Evolutionary conservation across 495 filamentous ascomycete species (phyloP).

Genomic region (Penicillium antarcticum): DNA sequence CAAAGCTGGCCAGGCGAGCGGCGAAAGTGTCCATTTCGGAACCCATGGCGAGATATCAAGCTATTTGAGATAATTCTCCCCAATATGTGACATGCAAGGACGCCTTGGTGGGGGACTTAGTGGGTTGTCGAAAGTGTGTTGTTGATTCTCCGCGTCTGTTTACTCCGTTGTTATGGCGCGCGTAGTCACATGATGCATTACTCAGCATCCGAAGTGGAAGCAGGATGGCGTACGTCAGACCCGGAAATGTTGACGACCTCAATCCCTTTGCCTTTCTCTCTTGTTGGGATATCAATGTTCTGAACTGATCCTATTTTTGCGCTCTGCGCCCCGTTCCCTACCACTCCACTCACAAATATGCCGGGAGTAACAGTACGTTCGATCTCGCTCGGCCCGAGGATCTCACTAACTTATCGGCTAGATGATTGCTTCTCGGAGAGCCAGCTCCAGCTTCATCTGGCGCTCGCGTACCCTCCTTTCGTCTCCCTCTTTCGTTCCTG

Average conservation of each 20-base stretch:
- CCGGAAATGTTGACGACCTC: constrained; percentile 11
- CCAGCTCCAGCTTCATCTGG: constrained; percentile 21
- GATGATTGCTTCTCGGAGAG: constrained; percentile 20
- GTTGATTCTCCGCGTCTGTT: constrained; percentile 34
- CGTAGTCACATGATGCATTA: constrained; percentile 26
- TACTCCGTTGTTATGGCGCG: constrained; percentile 37
- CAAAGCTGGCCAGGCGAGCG: constrained; percentile 74
- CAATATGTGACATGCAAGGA: background rate
- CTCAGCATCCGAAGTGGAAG: constrained; percentile 15
- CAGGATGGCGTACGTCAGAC: constrained; percentile 23
- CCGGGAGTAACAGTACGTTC: constrained; percentile 33
- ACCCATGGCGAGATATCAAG: constrained; percentile 20
- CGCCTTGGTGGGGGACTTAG: background rate
- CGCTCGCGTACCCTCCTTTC: constrained; percentile 19
- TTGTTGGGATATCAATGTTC: constrained; percentile 22
- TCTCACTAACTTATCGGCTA: constrained; percentile 15
- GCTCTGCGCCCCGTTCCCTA: constrained; percentile 30
- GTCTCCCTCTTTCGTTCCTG: constrained; percentile 16
- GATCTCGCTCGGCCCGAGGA: constrained; percentile 7
- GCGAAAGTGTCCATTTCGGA: constrained; percentile 59
- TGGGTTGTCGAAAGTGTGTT: constrained; percentile 12
- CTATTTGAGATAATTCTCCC: constrained; percentile 4
- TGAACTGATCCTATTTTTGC: constrained; percentile 17
- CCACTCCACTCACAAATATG: constrained; percentile 25
- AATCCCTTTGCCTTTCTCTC: constrained; percentile 12